phyloP scores from a whole-genome alignment of 2,329 filamentous ascomycete genomes.

The Chaetomiaceae sp. region DNA sequence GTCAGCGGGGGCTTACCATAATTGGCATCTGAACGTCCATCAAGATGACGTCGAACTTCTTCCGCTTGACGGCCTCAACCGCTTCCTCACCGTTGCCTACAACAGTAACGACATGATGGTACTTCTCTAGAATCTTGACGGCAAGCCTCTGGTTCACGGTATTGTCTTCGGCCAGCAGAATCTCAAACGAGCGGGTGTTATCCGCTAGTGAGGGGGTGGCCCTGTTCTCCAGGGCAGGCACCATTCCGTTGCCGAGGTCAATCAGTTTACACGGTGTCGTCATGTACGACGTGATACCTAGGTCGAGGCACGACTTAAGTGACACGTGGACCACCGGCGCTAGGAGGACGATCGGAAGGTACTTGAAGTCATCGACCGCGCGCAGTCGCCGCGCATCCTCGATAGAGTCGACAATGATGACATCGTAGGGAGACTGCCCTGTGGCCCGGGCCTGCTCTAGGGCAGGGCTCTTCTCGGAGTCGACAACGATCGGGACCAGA shows the following conservation, averaged over 20 bases:
- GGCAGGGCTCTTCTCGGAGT: slow-evolving; percentile 64
- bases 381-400: slow-evolving; percentile 82
- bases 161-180: slow-evolving; percentile 93
- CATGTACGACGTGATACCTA: slow-evolving; percentile 99
- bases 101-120: slow-evolving; percentile 87
- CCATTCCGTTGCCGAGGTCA: slow-evolving; percentile 92
- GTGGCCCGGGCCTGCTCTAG: slow-evolving; percentile 48
- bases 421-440: slow-evolving; percentile 71
- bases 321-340: slow-evolving; percentile 86
- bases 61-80: slow-evolving; percentile 84
- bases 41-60: slow-evolving; percentile 90
- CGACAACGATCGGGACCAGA: slow-evolving; percentile 78
- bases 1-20: slow-evolving; percentile 59
- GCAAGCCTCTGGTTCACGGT: slow-evolving; percentile 94
- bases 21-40: slow-evolving; percentile 99
- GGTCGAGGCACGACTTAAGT: slow-evolving; percentile 86
- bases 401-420: slow-evolving; percentile 92
- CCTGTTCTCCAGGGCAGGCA: slow-evolving; percentile 88
- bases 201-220: slow-evolving; percentile 88
- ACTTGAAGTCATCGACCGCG: slow-evolving; percentile 92
- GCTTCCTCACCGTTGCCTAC: slow-evolving; percentile 94
- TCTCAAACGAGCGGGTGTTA: slow-evolving; percentile 92
- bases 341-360: slow-evolving; percentile 89
- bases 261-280: slow-evolving; percentile 92
- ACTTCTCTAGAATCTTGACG: slow-evolving; percentile 95